These are phyloP conservation scores for Plantago lanceolata DNA, from an alignment of 305 asterid species.

Conservation along the genomic window DNA sequence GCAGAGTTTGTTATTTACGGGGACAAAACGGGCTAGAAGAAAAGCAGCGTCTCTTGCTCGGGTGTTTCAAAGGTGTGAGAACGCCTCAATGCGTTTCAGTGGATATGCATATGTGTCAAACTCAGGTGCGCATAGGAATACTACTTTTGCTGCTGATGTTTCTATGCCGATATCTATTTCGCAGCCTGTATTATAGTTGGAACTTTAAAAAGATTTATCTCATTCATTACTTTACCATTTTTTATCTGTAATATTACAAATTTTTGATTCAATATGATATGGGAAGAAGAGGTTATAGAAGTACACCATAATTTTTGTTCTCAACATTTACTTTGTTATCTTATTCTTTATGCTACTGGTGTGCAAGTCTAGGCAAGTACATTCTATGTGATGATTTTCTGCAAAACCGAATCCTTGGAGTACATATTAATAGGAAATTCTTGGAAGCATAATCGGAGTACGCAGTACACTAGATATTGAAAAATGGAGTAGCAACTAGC, in stretches of 20 bases:
- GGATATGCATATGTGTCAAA: conserved; percentile 57
- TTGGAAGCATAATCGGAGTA: too few relatives aligned
- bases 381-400: neutral
- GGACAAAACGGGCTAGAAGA: conserved; percentile 86
- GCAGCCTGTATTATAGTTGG: conserved; percentile 61
- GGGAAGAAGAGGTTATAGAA: conserved; percentile 29
- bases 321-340: neutral
- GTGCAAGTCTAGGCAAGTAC: too few relatives aligned
- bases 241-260: conserved; percentile 32
- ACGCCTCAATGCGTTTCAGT: conserved; percentile 43
- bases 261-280: conserved; percentile 35
- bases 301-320: too few relatives aligned
- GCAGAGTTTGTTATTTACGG: conserved; percentile 71
- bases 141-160: conserved; percentile 62
- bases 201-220: conserved; percentile 17
- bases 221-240: conserved; percentile 31
- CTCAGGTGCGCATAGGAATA: conserved; percentile 43
- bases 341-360: neutral
- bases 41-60: conserved; percentile 90
- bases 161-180: conserved; percentile 63
- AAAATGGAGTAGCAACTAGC: neutral
- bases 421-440: too few relatives aligned
- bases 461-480: neutral
- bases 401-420: neutral
- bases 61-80: conserved; percentile 69